Conservation (phyloP, 441 rosid genomes). For the Croton laevigatus region DNA sequence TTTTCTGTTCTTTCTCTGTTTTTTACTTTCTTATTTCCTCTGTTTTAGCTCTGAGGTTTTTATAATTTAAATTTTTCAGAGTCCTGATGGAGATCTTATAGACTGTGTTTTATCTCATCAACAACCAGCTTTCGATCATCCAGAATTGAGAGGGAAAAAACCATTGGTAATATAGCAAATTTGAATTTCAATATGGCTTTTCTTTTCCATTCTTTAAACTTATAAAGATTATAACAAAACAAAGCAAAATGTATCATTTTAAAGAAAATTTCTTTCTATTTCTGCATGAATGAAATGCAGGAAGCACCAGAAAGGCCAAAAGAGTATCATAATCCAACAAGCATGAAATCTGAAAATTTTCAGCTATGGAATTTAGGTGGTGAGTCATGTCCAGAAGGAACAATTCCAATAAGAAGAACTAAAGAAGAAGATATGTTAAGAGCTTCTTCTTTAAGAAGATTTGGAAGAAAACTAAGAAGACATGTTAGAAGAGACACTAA, state of each 20-base stretch:
- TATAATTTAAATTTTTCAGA: constrained; percentile 40
- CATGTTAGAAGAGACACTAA: constrained; percentile 74
- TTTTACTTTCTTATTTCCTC: constrained; percentile 12
- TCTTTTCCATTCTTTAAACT: background rate
- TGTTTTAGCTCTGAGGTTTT: constrained; percentile 2
- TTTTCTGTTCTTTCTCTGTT: background rate
- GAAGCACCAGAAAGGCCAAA: constrained; percentile 72
- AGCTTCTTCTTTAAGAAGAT: constrained; percentile 59
- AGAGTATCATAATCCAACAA: constrained; percentile 36
- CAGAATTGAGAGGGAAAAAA: constrained; percentile 57
- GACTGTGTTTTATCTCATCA: constrained; percentile 75
- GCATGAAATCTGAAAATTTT: constrained; percentile 36
- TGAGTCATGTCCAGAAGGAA: constrained; percentile 82
- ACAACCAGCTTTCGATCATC: constrained; percentile 94
- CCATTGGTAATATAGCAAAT: constrained; percentile 51
- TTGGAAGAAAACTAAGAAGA: constrained; percentile 65
- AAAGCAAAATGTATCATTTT: no score
- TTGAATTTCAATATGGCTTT: background rate
- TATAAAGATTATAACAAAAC: no score
- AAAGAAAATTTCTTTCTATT: background rate
- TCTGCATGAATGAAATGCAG: constrained; percentile 33
- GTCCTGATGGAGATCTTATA: constrained; percentile 83
- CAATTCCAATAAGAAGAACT: constrained; percentile 84
- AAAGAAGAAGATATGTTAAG: constrained; percentile 74
- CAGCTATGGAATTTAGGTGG: constrained; percentile 79